phyloP scores from a whole-genome alignment of 2,329 filamentous ascomycete species.

The Gremmenia infestans region DNA sequence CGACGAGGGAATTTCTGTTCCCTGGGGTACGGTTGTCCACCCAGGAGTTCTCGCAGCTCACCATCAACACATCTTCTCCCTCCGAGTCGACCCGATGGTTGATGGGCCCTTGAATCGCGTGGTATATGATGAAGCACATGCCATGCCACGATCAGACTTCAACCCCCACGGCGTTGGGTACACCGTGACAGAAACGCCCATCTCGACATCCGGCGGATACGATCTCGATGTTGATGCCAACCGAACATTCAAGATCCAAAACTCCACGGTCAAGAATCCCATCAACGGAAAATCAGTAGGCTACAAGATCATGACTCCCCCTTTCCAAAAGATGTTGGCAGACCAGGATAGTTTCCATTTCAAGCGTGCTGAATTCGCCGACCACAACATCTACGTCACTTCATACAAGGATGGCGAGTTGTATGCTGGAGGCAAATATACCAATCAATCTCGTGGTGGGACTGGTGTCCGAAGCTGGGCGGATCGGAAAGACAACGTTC shows the following conservation, averaged over 20 bases:
- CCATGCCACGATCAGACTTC: constrained; percentile 50
- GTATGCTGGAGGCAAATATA: constrained; percentile 50
- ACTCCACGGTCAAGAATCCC: constrained; percentile 45
- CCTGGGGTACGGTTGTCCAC: constrained; percentile 64
- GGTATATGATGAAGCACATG: constrained; percentile 53
- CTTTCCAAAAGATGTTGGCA: constrained; percentile 54
- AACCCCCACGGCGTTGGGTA: constrained; percentile 51
- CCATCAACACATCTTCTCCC: constrained; percentile 74
- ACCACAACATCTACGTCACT: constrained; percentile 51
- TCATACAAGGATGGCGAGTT: constrained; percentile 48
- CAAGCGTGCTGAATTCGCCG: constrained; percentile 49
- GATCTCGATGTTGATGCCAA: constrained; percentile 43
- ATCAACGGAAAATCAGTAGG: constrained; percentile 49
- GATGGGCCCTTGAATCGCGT: constrained; percentile 52
- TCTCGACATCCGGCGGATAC: constrained; percentile 42
- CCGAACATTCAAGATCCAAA: constrained; percentile 55
- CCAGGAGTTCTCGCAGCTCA: constrained; percentile 64
- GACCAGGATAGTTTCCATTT: constrained; percentile 42
- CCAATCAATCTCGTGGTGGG: constrained; percentile 50
- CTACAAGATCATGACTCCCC: constrained; percentile 51
- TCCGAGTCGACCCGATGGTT: constrained; percentile 58
- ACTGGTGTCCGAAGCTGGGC: constrained; percentile 50
- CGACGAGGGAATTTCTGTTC: constrained; percentile 57
- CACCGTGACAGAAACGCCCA: constrained; percentile 41
- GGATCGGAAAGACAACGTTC: constrained; percentile 43